Percentiles rank a stretch among this genome's conserved stretches.
These are phyloP conservation scores for Auriculariales sp. DNA, from an alignment of 768 basidiomycete genomes.

Conservation along the genomic window DNA sequence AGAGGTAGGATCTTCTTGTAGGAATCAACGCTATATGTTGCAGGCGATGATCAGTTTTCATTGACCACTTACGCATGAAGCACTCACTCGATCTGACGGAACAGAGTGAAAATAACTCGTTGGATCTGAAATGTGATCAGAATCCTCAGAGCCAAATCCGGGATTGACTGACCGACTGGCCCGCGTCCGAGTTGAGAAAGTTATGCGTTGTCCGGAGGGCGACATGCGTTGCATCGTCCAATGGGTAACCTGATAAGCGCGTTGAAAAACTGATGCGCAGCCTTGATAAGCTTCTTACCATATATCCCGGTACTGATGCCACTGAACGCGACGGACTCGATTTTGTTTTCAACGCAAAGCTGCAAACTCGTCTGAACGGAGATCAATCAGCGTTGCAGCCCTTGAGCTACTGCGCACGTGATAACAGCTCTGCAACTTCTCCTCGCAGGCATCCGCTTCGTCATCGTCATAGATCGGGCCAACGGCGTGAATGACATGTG, in stretches of 20 bases:
- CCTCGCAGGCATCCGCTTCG: constrained; percentile 26
- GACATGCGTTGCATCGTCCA: constrained; percentile 53
- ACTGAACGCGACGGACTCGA: no score
- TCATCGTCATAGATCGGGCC: constrained; percentile 49
- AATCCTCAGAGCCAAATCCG: constrained; percentile 15
- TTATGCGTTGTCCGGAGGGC: constrained; percentile 45
- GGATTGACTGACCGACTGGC: constrained; percentile 19
- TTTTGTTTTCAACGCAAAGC: no score
- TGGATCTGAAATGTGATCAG: constrained; percentile 28
- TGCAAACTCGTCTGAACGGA: no score
- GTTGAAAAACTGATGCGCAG: no score
- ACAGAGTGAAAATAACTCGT: constrained; percentile 62
- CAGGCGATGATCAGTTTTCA: not conserved
- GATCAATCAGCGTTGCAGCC: constrained; percentile 73
- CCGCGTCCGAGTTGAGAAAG: constrained; percentile 39
- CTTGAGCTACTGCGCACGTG: constrained; percentile 39
- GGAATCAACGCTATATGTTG: constrained; percentile 13
- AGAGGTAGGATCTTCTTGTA: constrained; percentile 38
- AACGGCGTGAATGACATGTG: constrained; percentile 67
- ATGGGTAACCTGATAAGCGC: constrained; percentile 66
- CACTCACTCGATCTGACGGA: constrained; percentile 44
- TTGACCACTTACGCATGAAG: constrained; percentile 44
- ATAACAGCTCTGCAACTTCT: no score
- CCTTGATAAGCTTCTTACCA: no score
- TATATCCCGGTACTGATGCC: no score